Conservation (phyloP, 768 basidiomycete species). For the Lentinus brumalis region DNA sequence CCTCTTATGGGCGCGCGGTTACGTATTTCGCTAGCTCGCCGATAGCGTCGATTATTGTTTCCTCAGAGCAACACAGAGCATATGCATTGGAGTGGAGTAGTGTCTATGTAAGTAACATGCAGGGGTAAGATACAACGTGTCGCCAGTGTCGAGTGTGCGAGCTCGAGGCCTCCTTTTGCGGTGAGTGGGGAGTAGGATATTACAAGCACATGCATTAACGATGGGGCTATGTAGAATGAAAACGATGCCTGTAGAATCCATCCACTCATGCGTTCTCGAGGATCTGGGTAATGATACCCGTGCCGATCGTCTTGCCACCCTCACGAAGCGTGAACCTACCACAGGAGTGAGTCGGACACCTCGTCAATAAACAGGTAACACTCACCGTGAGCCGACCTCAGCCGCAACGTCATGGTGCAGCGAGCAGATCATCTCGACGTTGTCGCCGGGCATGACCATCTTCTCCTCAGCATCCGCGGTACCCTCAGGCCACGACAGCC, state of each 20-base stretch:
- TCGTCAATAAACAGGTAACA: neutral
- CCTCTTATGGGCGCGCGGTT: slow-evolving; percentile 19
- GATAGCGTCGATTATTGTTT: neutral
- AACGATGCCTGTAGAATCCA: slow-evolving; percentile 11
- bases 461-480: slow-evolving; percentile 81
- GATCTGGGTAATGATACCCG: slow-evolving; percentile 91
- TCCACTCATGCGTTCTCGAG: slow-evolving; percentile 43
- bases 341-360: slow-evolving; percentile 5
- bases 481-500: slow-evolving; percentile 83
- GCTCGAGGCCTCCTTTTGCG: slow-evolving; percentile 25
- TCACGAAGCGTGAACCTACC: slow-evolving; percentile 86
- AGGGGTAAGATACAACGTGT: slow-evolving; percentile 12
- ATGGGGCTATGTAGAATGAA: slow-evolving; percentile 14
- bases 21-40: slow-evolving; percentile 6
- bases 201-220: slow-evolving; percentile 24
- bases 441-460: slow-evolving; percentile 99
- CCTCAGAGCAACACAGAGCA: slow-evolving; percentile 12
- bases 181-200: slow-evolving; percentile 22
- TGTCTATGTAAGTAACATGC: slow-evolving; percentile 18
- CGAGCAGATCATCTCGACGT: slow-evolving; percentile 87
- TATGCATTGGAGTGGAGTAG: slow-evolving; percentile 15
- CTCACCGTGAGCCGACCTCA: slow-evolving; percentile 80
- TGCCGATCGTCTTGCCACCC: slow-evolving; percentile 93
- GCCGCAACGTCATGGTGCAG: slow-evolving; percentile 86
- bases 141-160: slow-evolving; percentile 22